Evolutionary conservation across 2,329 filamentous ascomycete genomes (phyloP), one percentile per base, ranked within the genome.

Genomic region (Setomelanomma holmii): DNA sequence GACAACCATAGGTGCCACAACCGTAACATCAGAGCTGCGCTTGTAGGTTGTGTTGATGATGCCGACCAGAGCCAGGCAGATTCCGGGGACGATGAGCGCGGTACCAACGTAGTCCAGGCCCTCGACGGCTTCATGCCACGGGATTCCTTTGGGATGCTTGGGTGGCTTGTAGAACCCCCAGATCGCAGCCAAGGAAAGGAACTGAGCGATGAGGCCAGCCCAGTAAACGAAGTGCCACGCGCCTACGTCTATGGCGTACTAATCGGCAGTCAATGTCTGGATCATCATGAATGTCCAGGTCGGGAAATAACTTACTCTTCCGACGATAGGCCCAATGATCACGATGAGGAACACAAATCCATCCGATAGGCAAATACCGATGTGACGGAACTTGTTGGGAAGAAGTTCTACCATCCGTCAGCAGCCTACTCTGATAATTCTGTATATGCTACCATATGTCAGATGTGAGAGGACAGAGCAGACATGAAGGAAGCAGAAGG

Each of bases 321-420:
- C 79, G 10, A 78, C 78, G 12, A 82, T 76, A 2, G 80, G 79
- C 0, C 73, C 78, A 11, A 81, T 72, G 23, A 81, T 75, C 5
- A 81, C 79, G 5, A 77, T 75, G 33, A 82, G 60, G 42, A 78
- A 78, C n/a, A 79, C 75, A 8, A 63, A 67, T 1, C 58, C 63
- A 50, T 67, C 66, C 4, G 78, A 77, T 39, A 81, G 66, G 20
- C 51, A 54, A 5, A 54, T 50, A 17, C 51, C 51, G 12, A 54
- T 54, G 8, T 54, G 51, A 24, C 46, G 46, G 22, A 50, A 54
- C 14, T 50, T 54, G 38, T 54, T 54, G 8, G 51, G 51, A 2
- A 54, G 30, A n/a, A 54, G 46, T 46, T 54, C 51, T 50, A 12
- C 19, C 4, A 17, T 17, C 3, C 3, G 5, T 17, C 14, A 30